Percentiles rank a stretch among this genome's conserved stretches.
phyloP scores from a whole-genome alignment of 2,329 filamentous ascomycete species.

The Phoma sp. region DNA sequence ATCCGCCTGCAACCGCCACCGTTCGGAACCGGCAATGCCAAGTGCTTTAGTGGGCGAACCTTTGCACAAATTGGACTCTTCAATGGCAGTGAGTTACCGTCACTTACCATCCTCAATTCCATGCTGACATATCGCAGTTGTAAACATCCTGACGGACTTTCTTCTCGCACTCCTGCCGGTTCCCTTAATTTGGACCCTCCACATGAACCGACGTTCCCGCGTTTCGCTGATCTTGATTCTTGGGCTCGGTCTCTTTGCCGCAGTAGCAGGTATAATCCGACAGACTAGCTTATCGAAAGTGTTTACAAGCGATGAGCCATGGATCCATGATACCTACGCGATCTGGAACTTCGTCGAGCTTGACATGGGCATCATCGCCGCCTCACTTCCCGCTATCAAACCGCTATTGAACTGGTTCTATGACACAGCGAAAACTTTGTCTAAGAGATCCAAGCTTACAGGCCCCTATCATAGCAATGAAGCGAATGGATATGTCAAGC shows the following conservation, averaged over 20 bases:
- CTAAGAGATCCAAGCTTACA: neutral
- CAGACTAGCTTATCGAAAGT: conserved; percentile 48
- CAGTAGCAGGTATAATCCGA: conserved; percentile 52
- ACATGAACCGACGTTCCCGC: conserved; percentile 52
- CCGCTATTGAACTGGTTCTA: conserved; percentile 37
- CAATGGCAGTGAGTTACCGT: conserved; percentile 36
- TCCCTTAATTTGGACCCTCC: conserved; percentile 52
- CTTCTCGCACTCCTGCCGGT: conserved; percentile 53
- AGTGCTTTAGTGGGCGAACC: conserved; percentile 52
- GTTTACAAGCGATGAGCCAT: conserved; percentile 48
- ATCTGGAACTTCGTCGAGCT: conserved; percentile 57
- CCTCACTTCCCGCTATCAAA: conserved; percentile 52
- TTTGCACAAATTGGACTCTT: conserved; percentile 57
- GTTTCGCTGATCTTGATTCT: conserved; percentile 46
- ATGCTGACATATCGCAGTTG: conserved; percentile 24
- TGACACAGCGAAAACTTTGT: conserved; percentile 22
- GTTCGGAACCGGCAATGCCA: conserved; percentile 39
- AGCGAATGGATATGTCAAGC: neutral
- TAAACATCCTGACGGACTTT: conserved; percentile 51
- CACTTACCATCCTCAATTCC: accelerated
- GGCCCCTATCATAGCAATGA: no score
- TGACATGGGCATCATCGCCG: conserved; percentile 52
- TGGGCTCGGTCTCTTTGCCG: conserved; percentile 51
- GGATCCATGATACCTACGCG: conserved; percentile 50
- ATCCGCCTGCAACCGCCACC: conserved; percentile 39